These are phyloP conservation scores for Stemphylium beticola DNA, from an alignment of 2,329 filamentous ascomycete genomes.

Conservation along the genomic window DNA sequence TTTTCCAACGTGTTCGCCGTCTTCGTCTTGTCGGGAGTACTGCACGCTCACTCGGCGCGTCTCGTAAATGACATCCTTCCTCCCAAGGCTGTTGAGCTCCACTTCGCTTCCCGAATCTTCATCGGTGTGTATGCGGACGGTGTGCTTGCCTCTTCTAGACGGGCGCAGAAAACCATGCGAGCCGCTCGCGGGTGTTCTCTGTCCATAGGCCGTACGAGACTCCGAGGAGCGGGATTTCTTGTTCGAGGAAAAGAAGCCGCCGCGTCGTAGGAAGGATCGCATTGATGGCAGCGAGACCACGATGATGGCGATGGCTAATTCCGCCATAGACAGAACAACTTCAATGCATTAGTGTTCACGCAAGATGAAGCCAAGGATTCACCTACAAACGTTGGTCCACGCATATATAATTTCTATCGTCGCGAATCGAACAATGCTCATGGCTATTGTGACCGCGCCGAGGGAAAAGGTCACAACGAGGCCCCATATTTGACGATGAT, in stretches of 20 bases:
- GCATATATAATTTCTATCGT: conserved; percentile 31
- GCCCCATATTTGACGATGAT: conserved; percentile 28
- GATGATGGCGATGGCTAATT: conserved; percentile 35
- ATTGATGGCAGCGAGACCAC: conserved; percentile 34
- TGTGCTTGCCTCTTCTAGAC: conserved; percentile 14
- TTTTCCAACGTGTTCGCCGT: conserved; percentile 1
- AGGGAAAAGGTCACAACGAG: conserved; percentile 32
- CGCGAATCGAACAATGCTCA: conserved; percentile 29
- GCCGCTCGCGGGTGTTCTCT: conserved; percentile 12
- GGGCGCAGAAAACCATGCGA: conserved; percentile 14
- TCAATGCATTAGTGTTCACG: conserved; percentile 2
- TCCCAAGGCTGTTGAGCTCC: conserved; percentile 24
- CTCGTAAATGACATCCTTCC: conserved; percentile 32
- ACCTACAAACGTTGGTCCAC: conserved; percentile 36
- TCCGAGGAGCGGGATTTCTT: conserved; percentile 21
- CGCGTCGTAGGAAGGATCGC: conserved; percentile 28
- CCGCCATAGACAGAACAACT: conserved; percentile 37
- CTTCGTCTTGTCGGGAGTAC: conserved; percentile 21
- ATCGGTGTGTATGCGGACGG: conserved; percentile 13
- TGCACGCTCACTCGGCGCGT: conserved; percentile 28
- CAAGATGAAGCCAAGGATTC: neutral
- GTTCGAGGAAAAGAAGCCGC: conserved; percentile 26
- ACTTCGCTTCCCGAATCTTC: conserved; percentile 32
- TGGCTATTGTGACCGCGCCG: conserved; percentile 28
- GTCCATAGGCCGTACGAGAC: conserved; percentile 12